A percentile compares a stretch with the other conserved stretches of the same genome.
phyloP scores from a whole-genome alignment of 164 flowering plant species.

The Chloranthus sessilifolius region DNA sequence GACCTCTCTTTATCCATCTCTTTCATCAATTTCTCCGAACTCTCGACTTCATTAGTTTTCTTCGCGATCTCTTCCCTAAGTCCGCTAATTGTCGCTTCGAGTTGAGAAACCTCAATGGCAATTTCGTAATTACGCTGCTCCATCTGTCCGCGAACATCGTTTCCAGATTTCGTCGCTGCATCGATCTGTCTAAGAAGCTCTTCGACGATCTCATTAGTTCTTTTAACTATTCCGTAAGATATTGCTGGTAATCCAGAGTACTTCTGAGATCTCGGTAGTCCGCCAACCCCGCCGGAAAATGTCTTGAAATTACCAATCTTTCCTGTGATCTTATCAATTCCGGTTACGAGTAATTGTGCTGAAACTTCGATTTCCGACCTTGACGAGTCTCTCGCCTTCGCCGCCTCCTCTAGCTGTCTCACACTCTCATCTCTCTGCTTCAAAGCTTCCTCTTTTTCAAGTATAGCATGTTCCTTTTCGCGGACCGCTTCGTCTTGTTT shows the following conservation, averaged over 20 bases:
- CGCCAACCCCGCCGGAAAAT: conserved; percentile 44
- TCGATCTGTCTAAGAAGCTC: conserved; percentile 78
- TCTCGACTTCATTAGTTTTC: conserved; percentile 40
- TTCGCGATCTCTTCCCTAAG: conserved; percentile 60
- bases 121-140: conserved; percentile 93
- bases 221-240: conserved; percentile 86
- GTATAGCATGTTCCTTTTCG: conserved; percentile 51
- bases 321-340: conserved; percentile 79
- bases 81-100: conserved; percentile 72
- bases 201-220: conserved; percentile 87
- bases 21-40: conserved; percentile 36
- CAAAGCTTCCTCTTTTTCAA: conserved; percentile 42
- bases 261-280: conserved; percentile 76
- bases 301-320: conserved; percentile 66
- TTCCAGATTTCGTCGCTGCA: conserved; percentile 47
- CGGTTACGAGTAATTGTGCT: conserved; percentile 69
- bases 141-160: conserved; percentile 73
- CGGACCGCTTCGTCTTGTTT: conserved; percentile 56
- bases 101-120: conserved; percentile 95
- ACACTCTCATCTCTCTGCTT: conserved; percentile 44
- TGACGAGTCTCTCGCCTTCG: conserved; percentile 42
- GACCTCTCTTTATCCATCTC: conserved; percentile 45
- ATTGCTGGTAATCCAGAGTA: conserved; percentile 74
- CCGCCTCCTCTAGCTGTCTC: conserved; percentile 48
- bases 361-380: conserved; percentile 62